Evolutionary conservation across 208 protist species (phyloP).

Genomic region (Acanthamoeba sp.): DNA sequence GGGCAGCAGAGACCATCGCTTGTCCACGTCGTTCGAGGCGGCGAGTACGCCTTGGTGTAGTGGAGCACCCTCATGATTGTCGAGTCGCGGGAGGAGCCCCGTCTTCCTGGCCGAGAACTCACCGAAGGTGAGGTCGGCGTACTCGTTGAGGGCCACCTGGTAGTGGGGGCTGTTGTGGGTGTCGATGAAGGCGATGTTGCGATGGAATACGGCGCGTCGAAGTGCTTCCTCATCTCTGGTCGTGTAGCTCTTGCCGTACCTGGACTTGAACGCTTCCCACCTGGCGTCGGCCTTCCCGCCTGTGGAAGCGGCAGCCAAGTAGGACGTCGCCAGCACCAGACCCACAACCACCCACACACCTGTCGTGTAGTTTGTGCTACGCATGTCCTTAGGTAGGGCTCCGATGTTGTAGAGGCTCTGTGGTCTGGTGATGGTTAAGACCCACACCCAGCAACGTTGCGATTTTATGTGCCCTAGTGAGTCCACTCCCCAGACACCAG

Average conservation of each 20-base stretch:
- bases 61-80: too few relatives aligned
- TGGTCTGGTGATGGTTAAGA: too few relatives aligned
- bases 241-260: conserved; percentile 4
- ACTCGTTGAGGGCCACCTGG: neutral
- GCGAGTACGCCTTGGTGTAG: too few relatives aligned
- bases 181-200: neutral
- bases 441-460: too few relatives aligned
- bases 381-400: too few relatives aligned
- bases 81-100: neutral
- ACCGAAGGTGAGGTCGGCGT: conserved; percentile 24
- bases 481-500: too few relatives aligned
- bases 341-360: neutral
- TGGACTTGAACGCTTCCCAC: neutral
- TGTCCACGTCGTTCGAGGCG: neutral
- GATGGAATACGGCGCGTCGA: neutral
- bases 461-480: too few relatives aligned
- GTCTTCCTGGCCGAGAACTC: conserved; percentile 1
- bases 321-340: neutral
- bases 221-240: neutral
- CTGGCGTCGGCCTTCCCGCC: neutral
- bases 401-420: too few relatives aligned
- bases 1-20: conserved; percentile 49
- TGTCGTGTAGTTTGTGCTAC: too few relatives aligned
- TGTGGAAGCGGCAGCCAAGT: too few relatives aligned
- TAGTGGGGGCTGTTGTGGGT: neutral